Percentiles rank a stretch among this genome's conserved stretches.
phyloP scores from a whole-genome alignment of 148 eudicot species.

The Camellia lanceoleosa region DNA sequence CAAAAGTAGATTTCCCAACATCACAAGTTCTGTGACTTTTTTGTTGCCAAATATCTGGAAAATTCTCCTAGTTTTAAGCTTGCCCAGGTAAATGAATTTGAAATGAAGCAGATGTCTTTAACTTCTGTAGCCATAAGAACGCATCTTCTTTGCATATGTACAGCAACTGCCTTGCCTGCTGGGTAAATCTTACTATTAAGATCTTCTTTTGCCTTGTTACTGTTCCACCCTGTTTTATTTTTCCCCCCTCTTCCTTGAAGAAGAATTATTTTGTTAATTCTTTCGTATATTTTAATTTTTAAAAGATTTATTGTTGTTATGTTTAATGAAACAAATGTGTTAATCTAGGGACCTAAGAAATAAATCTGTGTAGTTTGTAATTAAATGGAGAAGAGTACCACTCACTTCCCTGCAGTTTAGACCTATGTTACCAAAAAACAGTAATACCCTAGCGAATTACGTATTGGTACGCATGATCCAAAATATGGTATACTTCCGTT shows the following conservation, averaged over 20 bases:
- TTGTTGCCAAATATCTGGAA: conserved; percentile 83
- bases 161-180: not conserved
- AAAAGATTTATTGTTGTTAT: not conserved
- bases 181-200: not conserved
- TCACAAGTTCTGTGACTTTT: conserved; percentile 91
- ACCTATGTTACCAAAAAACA: no score
- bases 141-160: not conserved
- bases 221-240: not conserved
- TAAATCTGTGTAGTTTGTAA: not conserved
- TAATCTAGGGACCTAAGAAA: not conserved
- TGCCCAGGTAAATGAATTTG: conserved; percentile 70
- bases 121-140: not conserved
- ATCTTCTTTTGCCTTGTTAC: not conserved
- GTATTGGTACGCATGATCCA: no score
- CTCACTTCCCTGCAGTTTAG: not conserved
- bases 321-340: not conserved
- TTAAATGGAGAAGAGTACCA: not conserved
- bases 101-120: not conserved
- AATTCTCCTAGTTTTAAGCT: conserved; percentile 90
- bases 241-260: not conserved
- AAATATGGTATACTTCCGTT: no score
- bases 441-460: no score
- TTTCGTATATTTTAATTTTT: not conserved
- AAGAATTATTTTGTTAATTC: not conserved
- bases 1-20: conserved; percentile 80